phyloP scores from a whole-genome alignment of 805 yeast genomes.

The Sugiyamaella qingdaonensis region DNA sequence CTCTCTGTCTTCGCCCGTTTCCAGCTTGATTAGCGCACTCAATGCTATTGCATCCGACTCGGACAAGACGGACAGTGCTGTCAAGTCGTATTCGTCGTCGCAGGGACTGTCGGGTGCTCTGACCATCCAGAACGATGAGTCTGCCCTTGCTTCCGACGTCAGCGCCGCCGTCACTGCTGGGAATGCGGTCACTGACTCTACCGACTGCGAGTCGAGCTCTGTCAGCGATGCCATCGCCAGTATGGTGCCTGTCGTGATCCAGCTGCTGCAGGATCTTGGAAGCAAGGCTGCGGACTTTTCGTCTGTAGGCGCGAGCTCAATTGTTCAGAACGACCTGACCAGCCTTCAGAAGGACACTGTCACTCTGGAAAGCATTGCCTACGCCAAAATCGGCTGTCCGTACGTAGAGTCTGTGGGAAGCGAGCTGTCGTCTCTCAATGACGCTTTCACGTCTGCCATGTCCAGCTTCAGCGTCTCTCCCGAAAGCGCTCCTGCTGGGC shows the following conservation, averaged over 20 bases:
- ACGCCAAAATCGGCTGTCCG: constrained; percentile 19
- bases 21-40: constrained; percentile 10
- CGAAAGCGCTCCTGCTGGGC: constrained; percentile 1
- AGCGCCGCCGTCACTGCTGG: constrained; percentile 9
- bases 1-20: not conserved
- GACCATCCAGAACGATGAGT: constrained; percentile 27
- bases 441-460: constrained; percentile 11
- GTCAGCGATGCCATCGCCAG: constrained; percentile 9
- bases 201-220: constrained; percentile 16
- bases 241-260: constrained; percentile 16
- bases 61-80: constrained; percentile 8
- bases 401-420: constrained; percentile 13
- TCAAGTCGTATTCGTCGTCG: constrained; percentile 9
- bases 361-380: constrained; percentile 18
- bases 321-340: constrained; percentile 25
- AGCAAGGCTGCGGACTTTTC: constrained; percentile 25
- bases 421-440: constrained; percentile 12
- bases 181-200: constrained; percentile 8
- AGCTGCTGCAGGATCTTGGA: constrained; percentile 22
- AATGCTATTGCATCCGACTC: constrained; percentile 11
- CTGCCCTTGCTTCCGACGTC: constrained; percentile 21
- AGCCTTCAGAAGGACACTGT: constrained; percentile 20
- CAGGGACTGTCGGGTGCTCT: constrained; percentile 29
- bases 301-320: constrained; percentile 21
- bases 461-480: constrained; percentile 8